Conservation (phyloP, 2,329 filamentous ascomycete genomes). For the Penicillium expansum region DNA sequence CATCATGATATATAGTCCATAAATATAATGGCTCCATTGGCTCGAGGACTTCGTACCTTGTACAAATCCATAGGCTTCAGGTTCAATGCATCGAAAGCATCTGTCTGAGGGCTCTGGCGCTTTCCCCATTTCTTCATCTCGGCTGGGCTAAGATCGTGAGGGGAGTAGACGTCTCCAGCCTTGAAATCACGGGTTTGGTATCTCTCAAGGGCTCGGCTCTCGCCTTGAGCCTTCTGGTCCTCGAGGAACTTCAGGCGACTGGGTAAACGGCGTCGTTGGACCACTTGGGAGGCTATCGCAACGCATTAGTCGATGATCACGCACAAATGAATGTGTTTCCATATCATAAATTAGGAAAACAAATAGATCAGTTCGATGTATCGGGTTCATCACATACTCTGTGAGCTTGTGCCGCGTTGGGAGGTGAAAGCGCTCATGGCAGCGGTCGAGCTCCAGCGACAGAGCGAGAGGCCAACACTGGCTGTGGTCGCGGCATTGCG, state of each 20-base stretch:
- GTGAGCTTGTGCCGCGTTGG: slow-evolving; percentile 21
- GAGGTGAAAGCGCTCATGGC: slow-evolving; percentile 28
- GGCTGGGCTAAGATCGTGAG: slow-evolving; percentile 73
- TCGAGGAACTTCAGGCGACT: slow-evolving; percentile 36
- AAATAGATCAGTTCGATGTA: neutral
- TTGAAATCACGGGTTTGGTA: slow-evolving; percentile 65
- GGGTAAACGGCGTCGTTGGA: slow-evolving; percentile 27
- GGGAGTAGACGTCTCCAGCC: slow-evolving; percentile 81
- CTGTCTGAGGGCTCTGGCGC: slow-evolving; percentile 54
- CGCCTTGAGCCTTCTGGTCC: slow-evolving; percentile 37
- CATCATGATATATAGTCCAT: neutral
- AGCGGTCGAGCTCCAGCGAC: slow-evolving; percentile 37
- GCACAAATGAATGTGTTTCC: neutral
- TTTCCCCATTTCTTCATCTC: slow-evolving; percentile 81
- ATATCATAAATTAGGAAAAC: neutral
- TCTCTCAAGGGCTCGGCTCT: slow-evolving; percentile 40
- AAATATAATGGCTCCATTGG: neutral
- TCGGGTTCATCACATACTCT: slow-evolving; percentile 20
- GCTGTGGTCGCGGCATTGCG: slow-evolving; percentile 21
- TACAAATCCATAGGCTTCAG: slow-evolving; percentile 82
- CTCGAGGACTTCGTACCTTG: slow-evolving; percentile 59
- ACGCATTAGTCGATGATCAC: neutral
- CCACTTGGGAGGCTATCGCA: slow-evolving; percentile 19
- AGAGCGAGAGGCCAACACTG: slow-evolving; percentile 23
- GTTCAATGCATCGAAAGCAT: slow-evolving; percentile 76